These are phyloP conservation scores for Scytalidium sp. DNA, from an alignment of 2,329 filamentous ascomycete species.

Conservation along the genomic window DNA sequence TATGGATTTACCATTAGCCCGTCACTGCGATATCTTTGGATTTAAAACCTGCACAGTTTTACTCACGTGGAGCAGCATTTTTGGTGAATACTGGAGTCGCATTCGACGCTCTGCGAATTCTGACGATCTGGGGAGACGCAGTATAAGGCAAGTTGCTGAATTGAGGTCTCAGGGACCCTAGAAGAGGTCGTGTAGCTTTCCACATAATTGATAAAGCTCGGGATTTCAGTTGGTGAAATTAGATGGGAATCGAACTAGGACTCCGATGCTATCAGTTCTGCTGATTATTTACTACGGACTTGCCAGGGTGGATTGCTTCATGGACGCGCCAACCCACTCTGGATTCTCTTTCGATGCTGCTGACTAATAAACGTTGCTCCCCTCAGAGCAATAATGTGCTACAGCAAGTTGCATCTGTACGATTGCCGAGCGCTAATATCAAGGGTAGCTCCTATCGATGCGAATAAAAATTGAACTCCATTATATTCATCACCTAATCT, in stretches of 20 bases:
- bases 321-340: too few species aligned
- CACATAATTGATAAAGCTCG: too few species aligned
- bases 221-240: too few species aligned
- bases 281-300: too few species aligned
- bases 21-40: background rate
- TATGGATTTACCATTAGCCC: background rate
- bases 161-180: background rate
- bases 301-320: too few species aligned
- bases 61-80: constrained; percentile 50
- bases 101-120: constrained; percentile 35
- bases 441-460: background rate
- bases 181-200: background rate
- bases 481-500: background rate
- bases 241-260: too few species aligned
- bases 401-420: too few species aligned
- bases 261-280: too few species aligned
- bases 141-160: background rate
- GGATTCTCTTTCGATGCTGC: too few species aligned
- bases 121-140: background rate
- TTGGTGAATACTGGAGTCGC: constrained; percentile 51
- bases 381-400: too few species aligned
- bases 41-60: constrained; percentile 39
- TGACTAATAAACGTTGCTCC: too few species aligned
- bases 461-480: background rate
- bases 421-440: background rate